Conservation (phyloP, 805 yeast species). For the Wickerhamomyces pijperi region DNA sequence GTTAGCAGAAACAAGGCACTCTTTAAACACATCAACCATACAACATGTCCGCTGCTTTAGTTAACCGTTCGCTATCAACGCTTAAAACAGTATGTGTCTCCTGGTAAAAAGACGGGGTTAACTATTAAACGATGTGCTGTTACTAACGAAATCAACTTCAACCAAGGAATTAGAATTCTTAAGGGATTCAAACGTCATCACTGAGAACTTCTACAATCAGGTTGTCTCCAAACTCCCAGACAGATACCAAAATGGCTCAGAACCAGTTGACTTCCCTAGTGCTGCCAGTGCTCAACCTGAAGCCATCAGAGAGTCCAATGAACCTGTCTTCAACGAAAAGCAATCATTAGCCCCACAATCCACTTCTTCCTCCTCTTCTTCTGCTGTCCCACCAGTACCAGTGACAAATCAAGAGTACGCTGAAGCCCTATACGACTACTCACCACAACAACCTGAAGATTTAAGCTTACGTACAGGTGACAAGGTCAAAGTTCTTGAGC, state of each 20-base stretch:
- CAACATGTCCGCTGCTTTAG: slow-evolving; percentile 39
- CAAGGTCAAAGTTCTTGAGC: slow-evolving; percentile 57
- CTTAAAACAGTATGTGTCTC: slow-evolving; percentile 37
- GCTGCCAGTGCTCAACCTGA: slow-evolving; percentile 22
- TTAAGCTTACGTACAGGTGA: slow-evolving; percentile 56
- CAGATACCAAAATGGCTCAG: slow-evolving; percentile 39
- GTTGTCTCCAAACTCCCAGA: slow-evolving; percentile 44
- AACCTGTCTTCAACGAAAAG: slow-evolving; percentile 2
- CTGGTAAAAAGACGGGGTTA: too few relatives aligned
- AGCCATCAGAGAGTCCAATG: slow-evolving; percentile 7
- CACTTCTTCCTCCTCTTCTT: too few relatives aligned
- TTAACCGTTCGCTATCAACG: slow-evolving; percentile 71
- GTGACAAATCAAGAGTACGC: slow-evolving; percentile 26
- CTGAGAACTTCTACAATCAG: slow-evolving; percentile 40
- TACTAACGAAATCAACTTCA: too few relatives aligned
- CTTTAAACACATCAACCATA: not conserved
- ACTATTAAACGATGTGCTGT: too few relatives aligned
- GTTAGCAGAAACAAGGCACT: too few relatives aligned
- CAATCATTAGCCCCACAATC: slow-evolving; percentile 9
- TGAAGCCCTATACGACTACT: slow-evolving; percentile 67
- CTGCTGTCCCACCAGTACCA: slow-evolving; percentile 15
- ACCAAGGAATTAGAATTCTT: slow-evolving; percentile 67
- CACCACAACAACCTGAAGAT: slow-evolving; percentile 69
- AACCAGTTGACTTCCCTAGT: slow-evolving; percentile 29
- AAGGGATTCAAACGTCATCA: slow-evolving; percentile 61